Evolutionary conservation across 164 flowering plant species (phyloP).

Genomic region (Warburgia ugandensis): DNA sequence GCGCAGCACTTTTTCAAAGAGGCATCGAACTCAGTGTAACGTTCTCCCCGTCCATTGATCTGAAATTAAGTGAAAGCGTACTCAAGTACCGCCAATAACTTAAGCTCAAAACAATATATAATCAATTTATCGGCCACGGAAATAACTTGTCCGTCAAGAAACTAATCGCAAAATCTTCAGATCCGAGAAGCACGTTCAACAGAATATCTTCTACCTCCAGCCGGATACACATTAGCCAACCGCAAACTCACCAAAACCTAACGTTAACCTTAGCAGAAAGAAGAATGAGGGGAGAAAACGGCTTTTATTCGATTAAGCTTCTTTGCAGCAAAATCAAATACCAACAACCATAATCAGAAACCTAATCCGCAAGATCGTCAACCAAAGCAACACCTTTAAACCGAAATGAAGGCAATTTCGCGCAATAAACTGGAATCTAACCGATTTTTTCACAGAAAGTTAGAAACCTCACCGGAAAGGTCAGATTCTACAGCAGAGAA

Average conservation of each 20-base stretch:
- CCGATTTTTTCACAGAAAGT: not conserved
- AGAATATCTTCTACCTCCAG: too few relatives aligned
- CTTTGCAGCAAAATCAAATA: not conserved
- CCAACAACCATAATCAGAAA: not conserved
- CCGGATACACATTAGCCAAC: too few relatives aligned
- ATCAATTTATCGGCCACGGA: not conserved
- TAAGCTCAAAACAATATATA: not conserved
- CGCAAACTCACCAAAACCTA: too few relatives aligned
- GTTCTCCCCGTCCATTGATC: not conserved
- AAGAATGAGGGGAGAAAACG: too few relatives aligned
- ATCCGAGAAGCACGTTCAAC: too few relatives aligned
- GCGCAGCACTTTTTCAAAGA: not conserved
- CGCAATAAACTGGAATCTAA: too few relatives aligned
- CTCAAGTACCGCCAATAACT: not conserved
- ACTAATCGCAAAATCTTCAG: too few relatives aligned
- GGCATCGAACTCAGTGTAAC: not conserved
- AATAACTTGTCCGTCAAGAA: too few relatives aligned
- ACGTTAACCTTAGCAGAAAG: too few relatives aligned
- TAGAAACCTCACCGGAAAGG: not conserved
- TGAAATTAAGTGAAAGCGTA: not conserved
- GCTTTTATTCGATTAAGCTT: too few relatives aligned
- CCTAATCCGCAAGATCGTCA: not conserved
- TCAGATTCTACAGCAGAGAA: not conserved
- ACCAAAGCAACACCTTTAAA: not conserved
- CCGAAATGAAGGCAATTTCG: too few relatives aligned